Conservation (phyloP, 1,284 basidiomycete species). For the Tilletia caries region DNA sequence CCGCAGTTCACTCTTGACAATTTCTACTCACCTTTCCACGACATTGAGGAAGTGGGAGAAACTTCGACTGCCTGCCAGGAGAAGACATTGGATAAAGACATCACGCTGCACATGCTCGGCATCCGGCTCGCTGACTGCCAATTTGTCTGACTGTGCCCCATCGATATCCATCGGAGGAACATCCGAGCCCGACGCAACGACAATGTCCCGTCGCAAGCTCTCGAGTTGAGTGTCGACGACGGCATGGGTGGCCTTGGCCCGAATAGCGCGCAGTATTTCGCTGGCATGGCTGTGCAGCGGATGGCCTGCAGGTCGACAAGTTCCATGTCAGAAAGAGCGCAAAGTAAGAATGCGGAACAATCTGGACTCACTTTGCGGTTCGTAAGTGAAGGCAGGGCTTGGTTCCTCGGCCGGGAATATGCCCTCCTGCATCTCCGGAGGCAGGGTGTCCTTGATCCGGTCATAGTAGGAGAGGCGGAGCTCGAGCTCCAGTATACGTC, state of each 20-base stretch:
- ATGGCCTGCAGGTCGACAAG: conserved; percentile 59
- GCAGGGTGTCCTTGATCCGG: conserved; percentile 82
- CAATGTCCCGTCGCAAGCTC: conserved; percentile 50
- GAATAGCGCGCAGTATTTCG: conserved; percentile 75
- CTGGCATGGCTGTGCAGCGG: conserved; percentile 75
- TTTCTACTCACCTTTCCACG: conserved; percentile 65
- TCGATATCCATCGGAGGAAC: conserved; percentile 59
- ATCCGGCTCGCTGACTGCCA: conserved; percentile 51
- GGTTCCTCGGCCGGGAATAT: conserved; percentile 74
- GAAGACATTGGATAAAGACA: conserved; percentile 81
- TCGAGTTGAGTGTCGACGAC: conserved; percentile 76
- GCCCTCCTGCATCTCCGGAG: conserved; percentile 66
- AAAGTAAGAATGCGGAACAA: background rate
- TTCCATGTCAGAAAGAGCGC: background rate
- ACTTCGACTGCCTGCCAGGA: conserved; percentile 86
- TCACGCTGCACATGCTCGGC: conserved; percentile 70
- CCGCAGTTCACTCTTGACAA: too few species aligned
- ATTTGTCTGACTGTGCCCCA: conserved; percentile 39
- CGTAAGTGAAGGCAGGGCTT: conserved; percentile 78
- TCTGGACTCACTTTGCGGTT: conserved; percentile 63
- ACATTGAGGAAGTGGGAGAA: conserved; percentile 98
- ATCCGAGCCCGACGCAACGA: conserved; percentile 57
- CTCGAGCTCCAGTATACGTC: conserved; percentile 83
- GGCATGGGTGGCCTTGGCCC: conserved; percentile 66
- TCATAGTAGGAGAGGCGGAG: conserved; percentile 90